Percentiles rank a stretch among this genome's conserved stretches.
phyloP scores from a whole-genome alignment of 345 rosid species.

The Salix exigua region DNA sequence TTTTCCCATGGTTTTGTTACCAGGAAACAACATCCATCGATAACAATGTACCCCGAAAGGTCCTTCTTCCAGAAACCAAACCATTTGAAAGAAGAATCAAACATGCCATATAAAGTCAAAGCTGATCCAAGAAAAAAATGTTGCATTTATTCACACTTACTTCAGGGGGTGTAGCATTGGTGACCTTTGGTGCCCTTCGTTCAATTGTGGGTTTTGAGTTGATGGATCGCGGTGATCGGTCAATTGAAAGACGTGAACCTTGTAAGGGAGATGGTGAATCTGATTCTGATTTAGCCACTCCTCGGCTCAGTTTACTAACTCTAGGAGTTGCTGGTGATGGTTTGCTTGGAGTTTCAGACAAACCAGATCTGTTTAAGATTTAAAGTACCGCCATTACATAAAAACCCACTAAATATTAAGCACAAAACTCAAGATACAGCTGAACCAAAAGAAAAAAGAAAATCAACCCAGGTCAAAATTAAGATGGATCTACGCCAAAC shows the following conservation, averaged over 20 bases:
- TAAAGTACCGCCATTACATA: conserved; percentile 10
- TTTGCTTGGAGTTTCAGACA: conserved; percentile 69
- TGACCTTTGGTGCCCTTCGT: conserved; percentile 61
- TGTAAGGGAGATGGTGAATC: conserved; percentile 57
- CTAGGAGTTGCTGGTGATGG: conserved; percentile 67
- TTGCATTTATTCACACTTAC: conserved; percentile 37
- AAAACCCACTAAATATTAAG: conserved; percentile 4
- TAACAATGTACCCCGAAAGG: neutral
- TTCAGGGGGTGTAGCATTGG: conserved; percentile 48
- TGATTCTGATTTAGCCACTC: conserved; percentile 53
- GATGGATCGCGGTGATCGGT: conserved; percentile 64
- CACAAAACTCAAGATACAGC: conserved; percentile 8
- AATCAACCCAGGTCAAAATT: neutral
- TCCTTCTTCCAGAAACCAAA: neutral
- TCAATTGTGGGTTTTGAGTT: conserved; percentile 60
- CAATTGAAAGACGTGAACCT: conserved; percentile 58
- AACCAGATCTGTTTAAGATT: conserved; percentile 54
- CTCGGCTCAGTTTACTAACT: conserved; percentile 51
- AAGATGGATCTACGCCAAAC: conserved; percentile 23
- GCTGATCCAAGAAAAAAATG: neutral
- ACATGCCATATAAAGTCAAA: conserved; percentile 3
- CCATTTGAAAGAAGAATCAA: neutral
- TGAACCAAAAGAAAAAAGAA: neutral
- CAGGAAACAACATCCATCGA: neutral
- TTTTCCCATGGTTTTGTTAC: neutral